Conservation (phyloP, 371 early-diverging fungal species). For the Zychaea mexicana region DNA sequence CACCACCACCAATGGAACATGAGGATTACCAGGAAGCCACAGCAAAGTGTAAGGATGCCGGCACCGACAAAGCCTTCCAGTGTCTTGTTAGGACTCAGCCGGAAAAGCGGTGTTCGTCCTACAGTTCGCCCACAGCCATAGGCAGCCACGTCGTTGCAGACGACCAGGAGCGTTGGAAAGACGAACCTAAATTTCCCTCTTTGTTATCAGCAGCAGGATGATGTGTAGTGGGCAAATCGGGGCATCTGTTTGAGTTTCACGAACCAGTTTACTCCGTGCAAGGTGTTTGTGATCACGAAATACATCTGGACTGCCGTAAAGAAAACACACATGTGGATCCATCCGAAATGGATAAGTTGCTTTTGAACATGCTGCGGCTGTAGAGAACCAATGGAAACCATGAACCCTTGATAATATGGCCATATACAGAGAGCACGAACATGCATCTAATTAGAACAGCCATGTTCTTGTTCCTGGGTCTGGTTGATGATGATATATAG, state of each 20-base stretch:
- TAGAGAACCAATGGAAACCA: neutral
- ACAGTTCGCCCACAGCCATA: conserved; percentile 94
- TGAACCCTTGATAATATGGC: conserved; percentile 1
- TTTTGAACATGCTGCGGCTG: neutral
- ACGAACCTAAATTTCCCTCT: conserved; percentile 59
- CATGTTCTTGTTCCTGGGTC: no score
- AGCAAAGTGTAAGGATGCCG: conserved; percentile 76
- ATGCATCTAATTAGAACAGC: no score
- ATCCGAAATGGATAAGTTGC: conserved; percentile 23
- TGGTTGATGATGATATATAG: neutral
- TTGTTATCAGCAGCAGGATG: neutral
- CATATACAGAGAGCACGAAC: no score
- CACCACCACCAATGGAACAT: no score
- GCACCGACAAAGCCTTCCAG: conserved; percentile 99
- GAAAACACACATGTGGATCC: conserved; percentile 28
- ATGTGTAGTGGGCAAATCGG: conserved; percentile 18
- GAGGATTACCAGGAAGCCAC: neutral
- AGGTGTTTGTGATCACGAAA: conserved; percentile 26
- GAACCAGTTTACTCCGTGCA: conserved; percentile 31
- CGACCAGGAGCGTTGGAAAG: conserved; percentile 91
- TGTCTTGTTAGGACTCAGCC: conserved; percentile 99
- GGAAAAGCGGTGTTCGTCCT: conserved; percentile 93
- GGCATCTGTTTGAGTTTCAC: neutral
- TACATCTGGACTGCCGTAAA: conserved; percentile 25
- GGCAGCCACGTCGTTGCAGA: conserved; percentile 97